Percentiles rank a stretch among this genome's conserved stretches.
These are phyloP conservation scores for Luvunga scandens DNA, from an alignment of 345 rosid species.

Conservation along the genomic window DNA sequence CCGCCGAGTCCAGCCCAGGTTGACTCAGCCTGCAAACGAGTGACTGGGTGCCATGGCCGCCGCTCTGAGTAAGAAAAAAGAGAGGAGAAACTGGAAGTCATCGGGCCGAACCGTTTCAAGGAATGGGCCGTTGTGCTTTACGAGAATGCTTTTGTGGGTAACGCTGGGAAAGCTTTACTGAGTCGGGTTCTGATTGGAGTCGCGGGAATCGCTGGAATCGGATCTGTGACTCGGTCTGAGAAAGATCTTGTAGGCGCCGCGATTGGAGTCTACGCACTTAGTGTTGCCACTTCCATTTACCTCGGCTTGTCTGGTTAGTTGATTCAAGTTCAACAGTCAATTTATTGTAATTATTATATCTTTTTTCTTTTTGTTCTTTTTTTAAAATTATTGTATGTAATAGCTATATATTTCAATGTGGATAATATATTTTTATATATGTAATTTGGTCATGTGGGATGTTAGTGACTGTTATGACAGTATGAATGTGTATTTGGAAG, in stretches of 20 bases:
- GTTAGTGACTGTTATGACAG: neutral
- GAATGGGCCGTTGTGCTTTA: constrained; percentile 72
- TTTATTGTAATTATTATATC: neutral
- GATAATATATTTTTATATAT: neutral
- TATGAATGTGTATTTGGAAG: neutral
- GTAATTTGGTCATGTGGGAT: neutral
- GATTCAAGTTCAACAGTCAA: neutral
- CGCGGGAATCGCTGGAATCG: constrained; percentile 71
- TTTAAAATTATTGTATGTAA: no score
- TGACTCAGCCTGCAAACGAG: constrained; percentile 59
- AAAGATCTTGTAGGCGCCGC: constrained; percentile 56
- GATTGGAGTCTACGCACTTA: constrained; percentile 72
- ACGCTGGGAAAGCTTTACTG: constrained; percentile 58
- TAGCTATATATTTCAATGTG: neutral
- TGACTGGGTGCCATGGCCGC: neutral
- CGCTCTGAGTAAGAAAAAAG: neutral
- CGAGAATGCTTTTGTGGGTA: constrained; percentile 49
- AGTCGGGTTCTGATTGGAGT: constrained; percentile 64
- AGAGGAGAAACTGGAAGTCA: constrained; percentile 2
- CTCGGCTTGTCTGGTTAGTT: constrained; percentile 56
- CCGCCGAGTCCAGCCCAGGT: constrained; percentile 68
- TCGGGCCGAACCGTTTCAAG: constrained; percentile 42
- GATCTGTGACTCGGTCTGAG: constrained; percentile 49
- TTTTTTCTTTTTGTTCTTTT: no score
- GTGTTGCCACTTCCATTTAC: constrained; percentile 69